Evolutionary conservation across 345 rosid genomes (phyloP).

Genomic region (Eucalyptus globulus): DNA sequence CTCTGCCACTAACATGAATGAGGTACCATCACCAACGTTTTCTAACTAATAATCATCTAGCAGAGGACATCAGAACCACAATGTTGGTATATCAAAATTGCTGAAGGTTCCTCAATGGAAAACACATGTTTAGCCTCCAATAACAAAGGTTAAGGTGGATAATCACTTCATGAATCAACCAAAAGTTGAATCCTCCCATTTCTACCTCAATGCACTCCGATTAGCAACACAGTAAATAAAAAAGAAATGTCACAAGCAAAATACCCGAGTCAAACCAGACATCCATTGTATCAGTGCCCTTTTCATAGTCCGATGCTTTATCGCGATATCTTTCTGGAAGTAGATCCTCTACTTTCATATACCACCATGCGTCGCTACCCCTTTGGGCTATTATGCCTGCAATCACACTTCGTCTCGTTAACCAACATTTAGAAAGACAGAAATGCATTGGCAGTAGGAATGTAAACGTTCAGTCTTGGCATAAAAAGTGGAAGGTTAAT

Average conservation of each 20-base stretch:
- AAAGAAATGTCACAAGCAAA: not conserved
- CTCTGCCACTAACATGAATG: not conserved
- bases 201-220: not conserved
- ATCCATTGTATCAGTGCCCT: conserved; percentile 97
- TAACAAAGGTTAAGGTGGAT: not conserved
- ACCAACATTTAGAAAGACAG: not conserved
- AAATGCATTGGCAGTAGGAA: not conserved
- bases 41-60: not conserved
- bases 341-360: conserved; percentile 77
- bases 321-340: conserved; percentile 70
- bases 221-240: not conserved
- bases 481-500: not conserved
- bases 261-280: conserved; percentile 98
- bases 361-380: conserved; percentile 98
- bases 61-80: not conserved
- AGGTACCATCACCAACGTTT: not conserved
- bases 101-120: not conserved
- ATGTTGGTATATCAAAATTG: not conserved
- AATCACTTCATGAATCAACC: not conserved
- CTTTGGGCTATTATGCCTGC: conserved; percentile 67
- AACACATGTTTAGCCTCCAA: not conserved
- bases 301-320: conserved; percentile 69
- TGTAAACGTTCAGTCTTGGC: not conserved
- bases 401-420: not conserved
- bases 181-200: not conserved